Base-by-base conservation (phyloP, 257 asterid species). In the Euphrasia confusa region DNA sequence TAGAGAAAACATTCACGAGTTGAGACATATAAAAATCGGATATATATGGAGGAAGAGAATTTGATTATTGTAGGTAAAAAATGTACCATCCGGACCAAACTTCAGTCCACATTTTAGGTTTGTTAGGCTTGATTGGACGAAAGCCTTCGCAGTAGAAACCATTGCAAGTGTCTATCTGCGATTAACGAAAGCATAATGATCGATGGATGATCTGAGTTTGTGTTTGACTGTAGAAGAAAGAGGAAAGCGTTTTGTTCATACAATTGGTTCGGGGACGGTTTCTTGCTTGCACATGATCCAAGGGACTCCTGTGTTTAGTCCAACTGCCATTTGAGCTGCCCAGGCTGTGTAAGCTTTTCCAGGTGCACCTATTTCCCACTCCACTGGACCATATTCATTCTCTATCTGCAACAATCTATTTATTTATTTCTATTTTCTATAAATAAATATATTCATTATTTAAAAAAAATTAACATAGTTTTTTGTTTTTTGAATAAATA, bases 281-380 rank as follows among this genome's bases (percentile, higher is more conserved):
- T 82, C 83, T 75, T 87, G 93, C 66, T 84, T 87, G 77, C 95
- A 87, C 93, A 87, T 87, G 71, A 87, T 78, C 95, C 95, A 84
- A 7, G 95, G 95, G 18, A 87, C 95, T 35, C 86, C 89, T n/a
- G 89, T 84, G 39, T 78, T 53, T 55, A 75, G 82, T 52, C 73
- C 73, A 14, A 81, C 84, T 58, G 95, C 95, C 93, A 87, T 79
- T 65, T 80, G 63, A 53, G 95, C 93, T 3, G 87, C 79, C 95
- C 95, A 87, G 52, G 80, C 77, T 27, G 89, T 57, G 55, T 84
- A 87, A 15, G 92, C 85, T 74, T 79, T 84, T 12, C 87, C 93
- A 45, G 95, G 87, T 35, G 89, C 92, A 48, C 93, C 93, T 53
- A 84, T 75, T 65, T 80, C 78, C 87, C 85, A 80, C 62, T 87